Evolutionary conservation across 257 asterid genomes (phyloP).

Genomic region (Solanum rostratum): DNA sequence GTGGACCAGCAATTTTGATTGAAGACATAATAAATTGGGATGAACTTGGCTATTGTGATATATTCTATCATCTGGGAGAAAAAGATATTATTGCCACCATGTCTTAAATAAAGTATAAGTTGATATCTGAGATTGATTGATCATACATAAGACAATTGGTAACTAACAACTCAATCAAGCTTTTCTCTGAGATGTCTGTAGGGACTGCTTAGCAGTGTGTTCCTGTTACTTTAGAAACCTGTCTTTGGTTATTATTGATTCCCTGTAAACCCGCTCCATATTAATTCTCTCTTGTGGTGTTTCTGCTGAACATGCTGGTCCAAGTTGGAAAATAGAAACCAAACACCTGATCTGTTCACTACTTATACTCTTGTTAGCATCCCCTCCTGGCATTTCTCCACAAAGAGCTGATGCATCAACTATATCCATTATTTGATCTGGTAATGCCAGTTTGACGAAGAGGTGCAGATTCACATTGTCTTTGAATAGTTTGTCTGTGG

Average conservation of each 20-base stretch:
- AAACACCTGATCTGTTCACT: conserved; percentile 4
- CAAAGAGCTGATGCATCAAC: conserved; percentile 10
- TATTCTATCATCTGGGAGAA: neutral
- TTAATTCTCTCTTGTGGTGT: conserved; percentile 19
- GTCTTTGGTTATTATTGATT: conserved; percentile 6
- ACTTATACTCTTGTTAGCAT: conserved; percentile 7
- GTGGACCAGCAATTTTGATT: neutral
- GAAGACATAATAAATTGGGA: neutral
- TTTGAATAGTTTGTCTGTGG: conserved; percentile 10
- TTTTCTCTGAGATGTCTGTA: neutral
- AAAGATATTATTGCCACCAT: neutral
- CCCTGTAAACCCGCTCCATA: conserved; percentile 13
- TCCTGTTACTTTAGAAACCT: neutral
- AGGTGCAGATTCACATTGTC: conserved; percentile 16
- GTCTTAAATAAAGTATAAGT: neutral
- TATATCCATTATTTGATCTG: conserved; percentile 10
- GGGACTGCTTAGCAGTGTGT: neutral
- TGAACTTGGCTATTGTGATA: neutral
- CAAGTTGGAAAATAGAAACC: conserved; percentile 14
- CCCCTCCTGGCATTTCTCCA: conserved; percentile 12
- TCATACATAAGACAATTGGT: neutral
- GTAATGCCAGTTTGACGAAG: conserved; percentile 12
- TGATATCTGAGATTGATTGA: neutral
- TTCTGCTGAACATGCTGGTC: conserved; percentile 21
- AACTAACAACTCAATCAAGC: neutral